Percentiles rank a stretch among this genome's conserved stretches.
phyloP scores from a whole-genome alignment of 2,329 filamentous ascomycete species.

The Paracoccidioides lutzii region DNA sequence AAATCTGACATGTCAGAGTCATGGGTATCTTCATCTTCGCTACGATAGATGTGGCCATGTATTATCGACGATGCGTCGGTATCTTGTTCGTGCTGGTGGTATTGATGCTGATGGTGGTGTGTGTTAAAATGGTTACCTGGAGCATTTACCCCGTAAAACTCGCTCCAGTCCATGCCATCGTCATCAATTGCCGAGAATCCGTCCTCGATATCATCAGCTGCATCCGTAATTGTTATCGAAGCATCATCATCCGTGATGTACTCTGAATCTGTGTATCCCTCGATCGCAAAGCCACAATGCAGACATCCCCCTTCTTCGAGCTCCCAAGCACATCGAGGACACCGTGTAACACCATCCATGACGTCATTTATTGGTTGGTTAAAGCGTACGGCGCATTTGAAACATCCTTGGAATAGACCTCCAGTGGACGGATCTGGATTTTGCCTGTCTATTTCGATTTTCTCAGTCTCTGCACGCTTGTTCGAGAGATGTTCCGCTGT shows the following conservation, averaged over 20 bases:
- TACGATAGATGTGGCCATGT: background rate
- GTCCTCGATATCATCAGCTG: slow-evolving; percentile 20
- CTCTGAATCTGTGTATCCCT: slow-evolving; percentile 36
- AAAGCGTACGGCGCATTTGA: slow-evolving; percentile 26
- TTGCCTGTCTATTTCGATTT: slow-evolving; percentile 47
- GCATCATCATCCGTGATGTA: slow-evolving; percentile 12
- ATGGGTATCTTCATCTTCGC: slow-evolving; percentile 8
- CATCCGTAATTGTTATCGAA: slow-evolving; percentile 28
- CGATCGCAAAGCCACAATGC: slow-evolving; percentile 42
- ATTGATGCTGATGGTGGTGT: background rate
- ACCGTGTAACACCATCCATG: slow-evolving; percentile 49
- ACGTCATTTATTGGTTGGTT: slow-evolving; percentile 40
- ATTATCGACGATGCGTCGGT: background rate
- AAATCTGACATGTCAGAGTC: slow-evolving; percentile 13
- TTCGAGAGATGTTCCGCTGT: slow-evolving; percentile 46
- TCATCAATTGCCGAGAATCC: slow-evolving; percentile 21
- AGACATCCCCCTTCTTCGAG: slow-evolving; percentile 47
- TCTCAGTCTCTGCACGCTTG: slow-evolving; percentile 46
- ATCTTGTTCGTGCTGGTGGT: background rate
- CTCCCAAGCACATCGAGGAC: slow-evolving; percentile 51
- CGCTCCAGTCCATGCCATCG: slow-evolving; percentile 6
- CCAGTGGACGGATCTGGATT: slow-evolving; percentile 37
- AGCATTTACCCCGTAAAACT: background rate
- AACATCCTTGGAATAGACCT: slow-evolving; percentile 53
- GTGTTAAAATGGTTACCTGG: background rate